Conservation (phyloP, 2,329 filamentous ascomycete species). For the Clarireedia paspali region DNA sequence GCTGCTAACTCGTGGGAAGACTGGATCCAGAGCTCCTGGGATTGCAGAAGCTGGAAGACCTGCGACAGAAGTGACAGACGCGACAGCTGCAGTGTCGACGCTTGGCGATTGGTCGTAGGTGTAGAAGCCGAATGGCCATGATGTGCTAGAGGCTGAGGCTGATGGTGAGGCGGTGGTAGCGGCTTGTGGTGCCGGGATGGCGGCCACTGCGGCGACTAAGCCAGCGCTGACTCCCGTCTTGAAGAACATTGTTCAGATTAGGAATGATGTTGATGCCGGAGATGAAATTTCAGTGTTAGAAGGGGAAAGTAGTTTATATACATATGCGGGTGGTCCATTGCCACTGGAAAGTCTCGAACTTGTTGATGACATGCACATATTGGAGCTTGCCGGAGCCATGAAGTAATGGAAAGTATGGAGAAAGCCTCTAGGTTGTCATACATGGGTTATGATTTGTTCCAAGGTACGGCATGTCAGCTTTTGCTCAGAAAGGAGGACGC, state of each 20-base stretch:
- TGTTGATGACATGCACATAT: background rate
- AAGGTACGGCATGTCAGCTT: no score
- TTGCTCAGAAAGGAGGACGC: no score
- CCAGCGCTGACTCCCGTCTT: background rate
- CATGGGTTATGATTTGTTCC: no score
- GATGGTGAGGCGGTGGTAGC: background rate
- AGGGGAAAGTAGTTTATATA: background rate
- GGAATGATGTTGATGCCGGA: background rate
- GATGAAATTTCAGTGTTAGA: background rate
- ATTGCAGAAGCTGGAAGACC: conserved; percentile 22
- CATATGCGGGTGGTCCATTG: background rate
- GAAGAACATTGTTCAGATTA: conserved; percentile 3
- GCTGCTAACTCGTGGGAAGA: conserved; percentile 37
- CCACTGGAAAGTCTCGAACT: background rate
- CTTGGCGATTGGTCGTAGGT: conserved; percentile 21
- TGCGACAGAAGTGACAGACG: conserved; percentile 20
- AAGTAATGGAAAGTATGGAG: conserved; percentile 4
- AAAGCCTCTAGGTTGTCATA: no score
- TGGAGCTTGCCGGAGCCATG: conserved; percentile 2
- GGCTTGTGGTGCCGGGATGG: background rate
- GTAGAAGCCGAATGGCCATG: conserved; percentile 10
- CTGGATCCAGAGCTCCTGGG: conserved; percentile 21
- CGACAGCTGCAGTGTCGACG: conserved; percentile 21
- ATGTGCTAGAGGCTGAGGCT: background rate
- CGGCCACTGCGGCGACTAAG: background rate